Evolutionary conservation across 345 rosid genomes (phyloP).

Genomic region (Carallia brachiata): DNA sequence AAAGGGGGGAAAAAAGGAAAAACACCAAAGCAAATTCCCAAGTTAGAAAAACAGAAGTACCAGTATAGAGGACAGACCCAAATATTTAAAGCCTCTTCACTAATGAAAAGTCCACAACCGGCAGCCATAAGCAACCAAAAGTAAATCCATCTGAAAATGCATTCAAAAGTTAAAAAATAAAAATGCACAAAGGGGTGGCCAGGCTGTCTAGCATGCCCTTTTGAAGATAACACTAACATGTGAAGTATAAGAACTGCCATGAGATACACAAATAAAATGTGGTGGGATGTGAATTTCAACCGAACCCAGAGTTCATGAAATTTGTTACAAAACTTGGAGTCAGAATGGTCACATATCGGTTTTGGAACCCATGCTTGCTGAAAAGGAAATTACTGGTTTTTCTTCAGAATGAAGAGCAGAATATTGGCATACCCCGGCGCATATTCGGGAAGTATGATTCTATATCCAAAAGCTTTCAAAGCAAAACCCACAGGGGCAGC

Average conservation of each 20-base stretch:
- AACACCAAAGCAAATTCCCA: conserved; percentile 5
- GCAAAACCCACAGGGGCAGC: conserved; percentile 50
- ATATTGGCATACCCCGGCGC: conserved; percentile 64
- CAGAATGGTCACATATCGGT: not conserved
- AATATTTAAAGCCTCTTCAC: conserved; percentile 90
- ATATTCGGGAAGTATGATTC: conserved; percentile 60
- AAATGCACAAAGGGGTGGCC: not conserved
- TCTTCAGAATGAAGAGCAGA: not conserved
- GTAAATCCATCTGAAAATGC: conserved; percentile 71
- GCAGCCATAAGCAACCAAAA: conserved; percentile 97
- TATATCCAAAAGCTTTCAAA: conserved; percentile 71
- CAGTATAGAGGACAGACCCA: conserved; percentile 79
- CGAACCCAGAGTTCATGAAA: not conserved
- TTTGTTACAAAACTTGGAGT: not conserved
- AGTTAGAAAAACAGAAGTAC: conserved; percentile 58
- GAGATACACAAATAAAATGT: not conserved
- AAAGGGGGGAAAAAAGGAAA: not conserved
- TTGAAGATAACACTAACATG: not conserved
- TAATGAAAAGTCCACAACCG: conserved; percentile 76
- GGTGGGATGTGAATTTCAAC: not conserved
- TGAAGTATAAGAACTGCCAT: not conserved
- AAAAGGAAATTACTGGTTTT: not conserved
- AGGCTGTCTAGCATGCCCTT: not conserved
- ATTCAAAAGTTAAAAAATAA: conserved; percentile 1
- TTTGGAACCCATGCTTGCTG: not conserved